Conservation (phyloP, 192 early-diverging fungal genomes). For the Entrophospora sp. region DNA sequence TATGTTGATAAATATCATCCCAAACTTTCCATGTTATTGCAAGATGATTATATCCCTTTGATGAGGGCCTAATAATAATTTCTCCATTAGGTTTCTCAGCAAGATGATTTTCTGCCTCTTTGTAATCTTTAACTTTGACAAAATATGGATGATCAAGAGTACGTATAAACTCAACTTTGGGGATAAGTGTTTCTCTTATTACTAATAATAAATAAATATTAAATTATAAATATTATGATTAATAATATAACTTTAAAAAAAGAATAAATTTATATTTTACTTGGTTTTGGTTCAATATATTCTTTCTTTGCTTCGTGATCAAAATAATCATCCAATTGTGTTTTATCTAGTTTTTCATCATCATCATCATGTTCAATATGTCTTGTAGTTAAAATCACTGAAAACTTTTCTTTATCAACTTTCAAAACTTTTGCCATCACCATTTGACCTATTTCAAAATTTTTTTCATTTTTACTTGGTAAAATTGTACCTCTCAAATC, state of each 20-base stretch:
- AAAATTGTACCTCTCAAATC: no score
- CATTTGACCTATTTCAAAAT: slow-evolving; percentile 39
- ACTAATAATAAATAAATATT: no score
- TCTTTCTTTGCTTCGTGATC: not conserved
- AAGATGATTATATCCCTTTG: slow-evolving; percentile 78
- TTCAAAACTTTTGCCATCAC: slow-evolving; percentile 66
- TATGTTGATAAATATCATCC: slow-evolving; percentile 79
- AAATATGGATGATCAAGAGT: slow-evolving; percentile 53
- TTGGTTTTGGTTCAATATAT: not conserved
- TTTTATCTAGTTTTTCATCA: no score
- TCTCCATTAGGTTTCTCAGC: slow-evolving; percentile 58
- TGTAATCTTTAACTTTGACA: slow-evolving; percentile 64
- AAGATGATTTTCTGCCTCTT: slow-evolving; percentile 69
- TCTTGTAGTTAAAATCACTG: slow-evolving; percentile 64
- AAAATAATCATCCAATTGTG: not conserved
- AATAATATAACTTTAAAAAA: no score
- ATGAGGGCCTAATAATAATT: slow-evolving; percentile 84
- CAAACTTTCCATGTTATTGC: slow-evolving; percentile 91
- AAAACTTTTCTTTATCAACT: slow-evolving; percentile 67
- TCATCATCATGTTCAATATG: slow-evolving; percentile 39
- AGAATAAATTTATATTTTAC: not conserved
- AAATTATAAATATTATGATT: no score
- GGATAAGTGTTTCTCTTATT: no score
- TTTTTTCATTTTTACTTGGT: not conserved
- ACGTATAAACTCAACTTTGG: not conserved